Conservation (phyloP, 2,329 filamentous ascomycete genomes). For the Hawksworthiomyces lignivorus region DNA sequence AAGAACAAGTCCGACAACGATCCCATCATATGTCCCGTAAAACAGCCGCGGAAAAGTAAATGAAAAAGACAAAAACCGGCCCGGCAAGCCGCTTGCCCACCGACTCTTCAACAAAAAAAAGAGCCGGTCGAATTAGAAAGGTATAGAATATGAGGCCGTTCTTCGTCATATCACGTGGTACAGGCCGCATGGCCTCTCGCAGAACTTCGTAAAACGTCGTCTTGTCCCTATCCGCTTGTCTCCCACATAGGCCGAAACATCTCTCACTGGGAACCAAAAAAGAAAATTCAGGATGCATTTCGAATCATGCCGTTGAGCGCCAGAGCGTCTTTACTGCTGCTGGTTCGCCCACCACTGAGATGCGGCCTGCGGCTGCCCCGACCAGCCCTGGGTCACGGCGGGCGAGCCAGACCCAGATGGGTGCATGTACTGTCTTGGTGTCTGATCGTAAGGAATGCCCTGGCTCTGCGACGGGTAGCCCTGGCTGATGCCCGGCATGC, state of each 20-base stretch:
- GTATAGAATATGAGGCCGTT: not conserved
- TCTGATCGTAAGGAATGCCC: constrained; percentile 55
- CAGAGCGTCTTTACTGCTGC: constrained; percentile 30
- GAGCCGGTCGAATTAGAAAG: not conserved
- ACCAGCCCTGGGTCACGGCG: constrained; percentile 42
- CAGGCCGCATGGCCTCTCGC: not conserved
- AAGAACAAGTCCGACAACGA: too few species aligned
- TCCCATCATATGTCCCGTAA: too few species aligned
- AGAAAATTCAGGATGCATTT: too few species aligned
- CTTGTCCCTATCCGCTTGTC: too few species aligned
- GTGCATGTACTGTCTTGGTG: constrained; percentile 61
- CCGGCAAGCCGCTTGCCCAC: too few species aligned
- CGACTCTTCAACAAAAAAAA: constrained; percentile 8
- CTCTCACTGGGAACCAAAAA: too few species aligned
- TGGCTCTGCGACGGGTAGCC: constrained; percentile 48
- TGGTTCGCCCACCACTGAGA: constrained; percentile 50
- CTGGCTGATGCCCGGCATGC: constrained; percentile 54
- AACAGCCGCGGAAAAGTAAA: constrained; percentile 5
- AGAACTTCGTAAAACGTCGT: constrained; percentile 6
- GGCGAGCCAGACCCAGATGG: constrained; percentile 45
- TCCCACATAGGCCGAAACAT: too few species aligned
- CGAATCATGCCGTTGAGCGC: too few species aligned
- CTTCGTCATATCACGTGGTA: constrained; percentile 6
- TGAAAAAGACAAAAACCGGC: not conserved
- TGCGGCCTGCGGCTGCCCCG: constrained; percentile 54